These are phyloP conservation scores for Aspergillus carbonarius DNA, from an alignment of 2,329 filamentous ascomycete genomes.

Conservation along the genomic window DNA sequence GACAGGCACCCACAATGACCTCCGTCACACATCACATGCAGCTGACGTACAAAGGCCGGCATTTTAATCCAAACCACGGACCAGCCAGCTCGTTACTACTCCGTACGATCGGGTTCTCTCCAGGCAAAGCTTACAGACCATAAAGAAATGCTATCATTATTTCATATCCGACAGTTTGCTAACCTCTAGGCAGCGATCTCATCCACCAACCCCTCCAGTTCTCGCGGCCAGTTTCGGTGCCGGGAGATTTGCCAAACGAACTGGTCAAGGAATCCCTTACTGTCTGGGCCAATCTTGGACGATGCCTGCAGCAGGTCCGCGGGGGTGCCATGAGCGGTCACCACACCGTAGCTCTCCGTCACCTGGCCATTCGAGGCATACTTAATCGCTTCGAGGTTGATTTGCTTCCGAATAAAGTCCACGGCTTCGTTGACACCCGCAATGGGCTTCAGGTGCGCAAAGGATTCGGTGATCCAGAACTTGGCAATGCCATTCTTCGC, in stretches of 20 bases:
- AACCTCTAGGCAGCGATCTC: slow-evolving; percentile 61
- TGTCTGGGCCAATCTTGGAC: slow-evolving; percentile 62
- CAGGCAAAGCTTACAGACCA: not conserved
- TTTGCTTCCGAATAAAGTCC: slow-evolving; percentile 30
- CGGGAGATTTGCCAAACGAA: slow-evolving; percentile 69
- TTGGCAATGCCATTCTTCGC: slow-evolving; percentile 69
- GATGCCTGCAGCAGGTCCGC: slow-evolving; percentile 35
- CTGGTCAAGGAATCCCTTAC: slow-evolving; percentile 66
- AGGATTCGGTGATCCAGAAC: slow-evolving; percentile 77
- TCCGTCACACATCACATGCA: slow-evolving; percentile 7
- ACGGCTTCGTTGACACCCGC: slow-evolving; percentile 61
- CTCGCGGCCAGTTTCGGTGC: slow-evolving; percentile 74
- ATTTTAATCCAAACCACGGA: not conserved
- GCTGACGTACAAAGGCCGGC: not conserved
- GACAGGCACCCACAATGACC: not conserved
- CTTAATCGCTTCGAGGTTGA: slow-evolving; percentile 28
- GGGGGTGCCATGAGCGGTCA: slow-evolving; percentile 29
- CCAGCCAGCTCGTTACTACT: too few relatives aligned
- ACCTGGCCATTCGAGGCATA: slow-evolving; percentile 22
- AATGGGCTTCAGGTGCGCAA: slow-evolving; percentile 77
- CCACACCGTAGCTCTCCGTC: slow-evolving; percentile 36
- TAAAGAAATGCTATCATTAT: not conserved
- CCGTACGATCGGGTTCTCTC: not conserved
- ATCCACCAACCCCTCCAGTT: slow-evolving; percentile 66
- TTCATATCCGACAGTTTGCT: not conserved